Evolutionary conservation across 2,329 filamentous ascomycete genomes (phyloP), one percentile per base, ranked within the genome.

Genomic region (Akanthomyces muscarius): DNA sequence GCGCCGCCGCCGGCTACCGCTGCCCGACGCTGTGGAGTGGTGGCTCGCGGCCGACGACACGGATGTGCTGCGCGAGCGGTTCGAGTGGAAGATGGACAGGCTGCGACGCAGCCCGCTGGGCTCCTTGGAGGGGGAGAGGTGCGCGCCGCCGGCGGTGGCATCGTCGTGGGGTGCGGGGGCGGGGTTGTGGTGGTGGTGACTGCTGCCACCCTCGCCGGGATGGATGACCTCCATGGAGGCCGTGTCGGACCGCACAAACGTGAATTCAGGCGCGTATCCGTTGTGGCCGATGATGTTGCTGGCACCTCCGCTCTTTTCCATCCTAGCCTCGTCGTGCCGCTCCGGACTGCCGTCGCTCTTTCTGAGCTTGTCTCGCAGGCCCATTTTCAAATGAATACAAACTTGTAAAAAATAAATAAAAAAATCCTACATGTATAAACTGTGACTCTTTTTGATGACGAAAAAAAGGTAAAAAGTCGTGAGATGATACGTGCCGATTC

Each of bases 231-330:
- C 92, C 72, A 92, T 85, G 1, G 88, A 87, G 67, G 87, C 78
- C 1, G 93, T 97, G 72, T 96, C 94, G 67, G 91, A 89, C 65
- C 92, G 89, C 71, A 95, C 83, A 77, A 97, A 92, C 66, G 83
- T 91, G 78, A 97, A 92, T 68, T 90, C 87, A 63, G 89, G 87
- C 1, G 80, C 73, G 28, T 53, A 33, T 18, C 50, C 50, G 38
- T 50, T 47, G 58, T 72, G 63, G 13, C 50, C 48, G 41, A 45
- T 60, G 14, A 42, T 45, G 41, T 53, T 45, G 47, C 18, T 47
- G 16, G 41, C 65, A 78, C 33, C 33, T 2, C 33, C 10, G 33
- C 72, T 61, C 69, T 75, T 73, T 65, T 75, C 69, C 65, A 77
- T 73, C 42, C 73, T 68, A 50, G 68, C 69, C 28, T 74, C 71